These are phyloP conservation scores for Arachnopeziza araneosa DNA, from an alignment of 2,329 filamentous ascomycete species.

Conservation along the genomic window DNA sequence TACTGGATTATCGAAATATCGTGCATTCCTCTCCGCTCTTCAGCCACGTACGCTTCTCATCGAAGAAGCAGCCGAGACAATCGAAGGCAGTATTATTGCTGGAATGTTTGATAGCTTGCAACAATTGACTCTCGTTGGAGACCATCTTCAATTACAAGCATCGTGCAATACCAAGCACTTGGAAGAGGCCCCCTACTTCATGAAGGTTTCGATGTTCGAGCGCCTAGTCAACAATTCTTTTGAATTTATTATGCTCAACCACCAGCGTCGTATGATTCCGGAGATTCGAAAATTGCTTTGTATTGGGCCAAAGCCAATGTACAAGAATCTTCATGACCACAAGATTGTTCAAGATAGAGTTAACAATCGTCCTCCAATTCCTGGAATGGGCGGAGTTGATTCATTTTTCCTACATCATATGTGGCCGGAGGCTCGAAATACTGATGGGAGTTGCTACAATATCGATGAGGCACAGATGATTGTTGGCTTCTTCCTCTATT, in stretches of 20 bases:
- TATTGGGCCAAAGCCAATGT: constrained; percentile 46
- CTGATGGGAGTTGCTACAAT: constrained; percentile 64
- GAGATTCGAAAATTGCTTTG: constrained; percentile 55
- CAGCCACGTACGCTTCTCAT: constrained; percentile 58
- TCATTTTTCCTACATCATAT: constrained; percentile 59
- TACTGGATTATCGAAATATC: constrained; percentile 65
- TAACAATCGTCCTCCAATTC: constrained; percentile 44
- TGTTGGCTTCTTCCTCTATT: constrained; percentile 63
- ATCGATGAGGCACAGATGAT: constrained; percentile 70
- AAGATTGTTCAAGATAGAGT: constrained; percentile 46
- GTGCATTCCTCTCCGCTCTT: constrained; percentile 53
- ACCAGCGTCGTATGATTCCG: constrained; percentile 64
- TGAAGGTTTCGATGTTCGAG: constrained; percentile 65
- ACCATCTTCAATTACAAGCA: constrained; percentile 62
- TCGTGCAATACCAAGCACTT: constrained; percentile 51
- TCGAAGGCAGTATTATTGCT: constrained; percentile 50
- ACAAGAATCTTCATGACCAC: constrained; percentile 53
- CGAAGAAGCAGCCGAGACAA: constrained; percentile 62
- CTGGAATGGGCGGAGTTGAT: constrained; percentile 56
- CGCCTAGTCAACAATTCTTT: constrained; percentile 53
- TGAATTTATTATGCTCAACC: constrained; percentile 49
- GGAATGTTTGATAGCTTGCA: constrained; percentile 57
- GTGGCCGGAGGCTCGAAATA: constrained; percentile 60
- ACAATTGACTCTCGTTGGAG: constrained; percentile 63
- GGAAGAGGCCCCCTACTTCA: constrained; percentile 49